Base-by-base conservation (phyloP, 495 filamentous ascomycete species). In the Apodospora peruviana region DNA sequence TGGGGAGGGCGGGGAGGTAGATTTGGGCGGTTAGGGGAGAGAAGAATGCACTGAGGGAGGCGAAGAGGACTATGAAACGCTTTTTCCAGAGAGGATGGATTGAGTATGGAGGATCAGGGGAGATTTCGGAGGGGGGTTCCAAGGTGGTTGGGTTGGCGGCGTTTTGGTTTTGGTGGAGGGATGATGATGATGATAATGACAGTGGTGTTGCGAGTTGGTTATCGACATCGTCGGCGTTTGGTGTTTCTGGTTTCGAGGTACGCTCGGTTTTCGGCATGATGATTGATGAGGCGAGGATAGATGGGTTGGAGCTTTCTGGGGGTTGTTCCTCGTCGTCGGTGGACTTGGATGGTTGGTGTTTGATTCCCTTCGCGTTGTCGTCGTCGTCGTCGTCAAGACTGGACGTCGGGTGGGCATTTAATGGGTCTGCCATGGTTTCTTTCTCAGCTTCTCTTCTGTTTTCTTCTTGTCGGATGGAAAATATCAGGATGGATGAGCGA, bases 1-100 rank as follows among this genome's bases (percentile, higher is more conserved):
- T 64, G n/a, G 68, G 75, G 35, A 90, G 67, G 0, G 84, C 81
- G 4, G 85, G 85, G 42, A 85, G 83, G 65, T 91, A 91, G 50
- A 90, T 88, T 25, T 69, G 64, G 1, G 82, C 80, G 10, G 81
- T 82, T 10, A 90, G 62, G 1, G 85, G 84, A 0, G 85, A 88
- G 70, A 87, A 85, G 62, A 86, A 82, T 18, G 81, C 77, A 10
- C 69, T 76, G 44, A 74, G 59, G 9, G 82, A 76, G 29, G 81
- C 80, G 41, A 79, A 72, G 43, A 80, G 67, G 42, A 87, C 76
- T 42, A 87, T 80, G 48, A 78, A 70, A 44, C 69, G 63, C 67
- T 86, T 87, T 53, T 81, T 68, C 48, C 65, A 61, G 40, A 61
- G 62, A 21, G 74, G 71, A 63, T 85, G 85, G 50, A 70, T 61